Conservation (phyloP, 2,329 filamentous ascomycete species). For the Colletotrichum orchidophilum region DNA sequence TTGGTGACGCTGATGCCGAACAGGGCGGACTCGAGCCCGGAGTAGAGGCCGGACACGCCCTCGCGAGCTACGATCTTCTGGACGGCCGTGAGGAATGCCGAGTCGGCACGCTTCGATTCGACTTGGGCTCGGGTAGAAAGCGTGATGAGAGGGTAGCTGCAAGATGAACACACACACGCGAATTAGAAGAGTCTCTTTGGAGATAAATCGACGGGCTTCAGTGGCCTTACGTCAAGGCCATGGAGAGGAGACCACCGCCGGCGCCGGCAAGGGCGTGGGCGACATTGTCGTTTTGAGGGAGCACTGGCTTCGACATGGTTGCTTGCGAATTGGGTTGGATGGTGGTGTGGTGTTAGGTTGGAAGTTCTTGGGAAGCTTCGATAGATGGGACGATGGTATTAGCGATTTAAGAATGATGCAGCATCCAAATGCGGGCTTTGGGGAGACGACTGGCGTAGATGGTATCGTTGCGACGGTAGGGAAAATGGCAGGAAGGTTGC, state of each 20-base stretch:
- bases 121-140: conserved; percentile 97
- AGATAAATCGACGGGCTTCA: background rate
- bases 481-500: background rate
- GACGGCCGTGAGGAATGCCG: conserved; percentile 83
- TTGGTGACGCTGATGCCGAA: conserved; percentile 99
- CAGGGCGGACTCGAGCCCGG: conserved; percentile 90
- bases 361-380: conserved; percentile 8
- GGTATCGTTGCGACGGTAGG: background rate
- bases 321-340: background rate
- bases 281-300: conserved; percentile 94
- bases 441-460: background rate
- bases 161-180: background rate
- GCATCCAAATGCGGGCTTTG: conserved; percentile 24
- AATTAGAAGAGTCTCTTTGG: conserved; percentile 17
- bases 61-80: conserved; percentile 90
- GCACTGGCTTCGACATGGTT: conserved; percentile 64
- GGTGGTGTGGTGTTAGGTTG: background rate
- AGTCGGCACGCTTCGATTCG: conserved; percentile 92
- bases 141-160: conserved; percentile 93
- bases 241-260: conserved; percentile 92
- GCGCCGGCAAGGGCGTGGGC: conserved; percentile 93
- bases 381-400: conserved; percentile 17
- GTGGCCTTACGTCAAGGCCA: conserved; percentile 82
- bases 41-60: conserved; percentile 87
- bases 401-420: conserved; percentile 4